A percentile compares a stretch with the other conserved stretches of the same genome.
Evolutionary conservation across 1,284 basidiomycete genomes (phyloP).

Genomic region (Psilocybe mexicana): DNA sequence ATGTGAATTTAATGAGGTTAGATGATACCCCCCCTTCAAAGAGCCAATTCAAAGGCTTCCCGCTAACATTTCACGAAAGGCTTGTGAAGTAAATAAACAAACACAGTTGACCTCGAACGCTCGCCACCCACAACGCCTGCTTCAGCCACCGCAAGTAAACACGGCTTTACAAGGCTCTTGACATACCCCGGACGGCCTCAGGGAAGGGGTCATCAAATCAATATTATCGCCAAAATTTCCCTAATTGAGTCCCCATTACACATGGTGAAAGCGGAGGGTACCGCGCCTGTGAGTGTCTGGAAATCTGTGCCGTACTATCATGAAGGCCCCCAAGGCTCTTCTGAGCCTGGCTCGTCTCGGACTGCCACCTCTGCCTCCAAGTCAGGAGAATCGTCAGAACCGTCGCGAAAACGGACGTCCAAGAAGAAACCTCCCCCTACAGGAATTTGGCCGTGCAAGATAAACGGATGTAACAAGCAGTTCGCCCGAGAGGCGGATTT

Average conservation of each 20-base stretch:
- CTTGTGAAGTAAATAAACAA: constrained; percentile 3
- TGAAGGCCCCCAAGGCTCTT: constrained; percentile 5
- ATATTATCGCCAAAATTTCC: constrained; percentile 3
- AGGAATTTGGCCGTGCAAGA: constrained; percentile 72
- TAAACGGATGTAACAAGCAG: constrained; percentile 74
- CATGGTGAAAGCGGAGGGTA: constrained; percentile 18
- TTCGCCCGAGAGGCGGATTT: constrained; percentile 78
- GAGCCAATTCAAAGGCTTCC: too few species aligned
- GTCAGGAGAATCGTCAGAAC: constrained; percentile 38
- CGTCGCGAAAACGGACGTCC: constrained; percentile 33
- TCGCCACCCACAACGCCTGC: constrained; percentile 5
- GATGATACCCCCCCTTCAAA: too few species aligned
- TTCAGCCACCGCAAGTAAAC: constrained; percentile 8
- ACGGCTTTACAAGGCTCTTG: constrained; percentile 9
- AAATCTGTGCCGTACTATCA: constrained; percentile 9
- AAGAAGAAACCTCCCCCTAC: constrained; percentile 52
- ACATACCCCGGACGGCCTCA: constrained; percentile 3
- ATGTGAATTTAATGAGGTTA: background rate
- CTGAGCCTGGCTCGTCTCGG: constrained; percentile 14
- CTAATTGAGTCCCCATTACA: background rate
- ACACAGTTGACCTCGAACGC: constrained; percentile 8
- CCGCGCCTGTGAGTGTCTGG: constrained; percentile 18
- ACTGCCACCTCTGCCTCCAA: constrained; percentile 8
- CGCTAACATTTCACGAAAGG: background rate
- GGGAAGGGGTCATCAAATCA: constrained; percentile 5